These are phyloP conservation scores for Talaromyces nanjingensis DNA, from an alignment of 495 filamentous ascomycete species.

Conservation along the genomic window DNA sequence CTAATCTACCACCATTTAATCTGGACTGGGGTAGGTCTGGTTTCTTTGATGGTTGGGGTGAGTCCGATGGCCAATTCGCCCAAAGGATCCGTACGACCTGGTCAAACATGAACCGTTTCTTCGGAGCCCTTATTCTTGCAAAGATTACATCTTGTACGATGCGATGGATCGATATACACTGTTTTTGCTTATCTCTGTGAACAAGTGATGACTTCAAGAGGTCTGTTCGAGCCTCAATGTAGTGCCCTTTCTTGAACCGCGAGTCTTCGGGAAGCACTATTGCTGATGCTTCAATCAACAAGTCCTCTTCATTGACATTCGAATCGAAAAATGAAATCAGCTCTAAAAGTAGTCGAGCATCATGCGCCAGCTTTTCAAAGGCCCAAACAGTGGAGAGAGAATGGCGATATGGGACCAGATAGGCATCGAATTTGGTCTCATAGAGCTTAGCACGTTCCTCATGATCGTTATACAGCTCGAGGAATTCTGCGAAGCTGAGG, in stretches of 20 bases:
- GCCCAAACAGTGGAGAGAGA: slow-evolving; percentile 23
- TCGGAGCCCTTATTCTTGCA: no score
- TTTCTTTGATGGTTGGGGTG: no score
- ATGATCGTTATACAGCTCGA: slow-evolving; percentile 20
- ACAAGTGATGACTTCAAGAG: no score
- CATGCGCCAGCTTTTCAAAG: slow-evolving; percentile 20
- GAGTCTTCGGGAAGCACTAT: slow-evolving; percentile 9
- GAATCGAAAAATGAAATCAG: slow-evolving; percentile 27
- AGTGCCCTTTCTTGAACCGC: slow-evolving; percentile 9
- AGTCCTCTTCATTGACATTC: slow-evolving; percentile 22
- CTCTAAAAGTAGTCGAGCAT: slow-evolving; percentile 20
- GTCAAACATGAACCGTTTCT: no score
- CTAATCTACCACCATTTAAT: no score
- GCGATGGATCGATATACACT: no score
- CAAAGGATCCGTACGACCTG: slow-evolving; percentile 6
- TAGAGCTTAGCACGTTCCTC: slow-evolving; percentile 17
- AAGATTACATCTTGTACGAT: no score
- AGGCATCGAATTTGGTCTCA: slow-evolving; percentile 13
- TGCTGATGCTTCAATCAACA: slow-evolving; percentile 17
- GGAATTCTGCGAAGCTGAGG: slow-evolving; percentile 21
- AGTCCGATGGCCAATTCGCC: not conserved
- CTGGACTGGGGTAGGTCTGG: no score
- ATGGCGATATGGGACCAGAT: slow-evolving; percentile 15
- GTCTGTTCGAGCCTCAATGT: slow-evolving; percentile 11
- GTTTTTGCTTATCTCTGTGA: no score